phyloP scores from a whole-genome alignment of 2,329 filamentous ascomycete species.

The Neonectria magnoliae region DNA sequence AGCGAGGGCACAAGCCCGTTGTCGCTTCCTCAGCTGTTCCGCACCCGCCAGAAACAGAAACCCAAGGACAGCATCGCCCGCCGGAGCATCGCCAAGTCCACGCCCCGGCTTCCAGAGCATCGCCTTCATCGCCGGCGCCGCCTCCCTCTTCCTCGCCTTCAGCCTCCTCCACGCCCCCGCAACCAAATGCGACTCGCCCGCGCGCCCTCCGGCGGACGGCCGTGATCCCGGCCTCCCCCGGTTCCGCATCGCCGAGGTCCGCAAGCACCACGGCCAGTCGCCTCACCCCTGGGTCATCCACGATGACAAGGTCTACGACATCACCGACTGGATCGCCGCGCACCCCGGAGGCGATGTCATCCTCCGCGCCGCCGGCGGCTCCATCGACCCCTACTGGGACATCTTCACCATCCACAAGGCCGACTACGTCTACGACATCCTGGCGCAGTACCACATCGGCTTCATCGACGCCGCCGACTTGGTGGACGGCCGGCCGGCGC shows the following conservation, averaged over 20 bases:
- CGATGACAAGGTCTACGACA: slow-evolving; percentile 74
- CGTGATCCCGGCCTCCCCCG: slow-evolving; percentile 57
- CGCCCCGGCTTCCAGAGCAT: slow-evolving; percentile 14
- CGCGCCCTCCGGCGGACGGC: slow-evolving; percentile 25
- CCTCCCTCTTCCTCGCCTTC: slow-evolving; percentile 34
- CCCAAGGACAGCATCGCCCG: neutral
- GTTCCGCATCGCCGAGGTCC: slow-evolving; percentile 62
- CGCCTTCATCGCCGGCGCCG: slow-evolving; percentile 28
- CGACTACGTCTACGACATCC: slow-evolving; percentile 70
- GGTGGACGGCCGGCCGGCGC: slow-evolving; percentile 63
- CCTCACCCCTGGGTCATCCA: slow-evolving; percentile 71
- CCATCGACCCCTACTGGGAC: slow-evolving; percentile 75
- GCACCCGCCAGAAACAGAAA: slow-evolving; percentile 7
- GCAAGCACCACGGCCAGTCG: slow-evolving; percentile 62
- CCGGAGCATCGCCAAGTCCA: neutral
- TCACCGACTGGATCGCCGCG: slow-evolving; percentile 72
- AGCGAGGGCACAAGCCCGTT: slow-evolving; percentile 18
- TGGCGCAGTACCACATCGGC: slow-evolving; percentile 72
- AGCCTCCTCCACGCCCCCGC: slow-evolving; percentile 29
- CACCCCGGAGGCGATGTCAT: slow-evolving; percentile 77
- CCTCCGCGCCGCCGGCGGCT: slow-evolving; percentile 70
- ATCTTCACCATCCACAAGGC: slow-evolving; percentile 76
- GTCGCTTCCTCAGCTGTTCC: slow-evolving; percentile 20
- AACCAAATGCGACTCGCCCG: slow-evolving; percentile 32
- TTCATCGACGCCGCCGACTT: slow-evolving; percentile 68